A percentile compares a stretch with the other conserved stretches of the same genome.
Evolutionary conservation across 148 eudicot species (phyloP).

Genomic region (Rhododendron mucronatum): DNA sequence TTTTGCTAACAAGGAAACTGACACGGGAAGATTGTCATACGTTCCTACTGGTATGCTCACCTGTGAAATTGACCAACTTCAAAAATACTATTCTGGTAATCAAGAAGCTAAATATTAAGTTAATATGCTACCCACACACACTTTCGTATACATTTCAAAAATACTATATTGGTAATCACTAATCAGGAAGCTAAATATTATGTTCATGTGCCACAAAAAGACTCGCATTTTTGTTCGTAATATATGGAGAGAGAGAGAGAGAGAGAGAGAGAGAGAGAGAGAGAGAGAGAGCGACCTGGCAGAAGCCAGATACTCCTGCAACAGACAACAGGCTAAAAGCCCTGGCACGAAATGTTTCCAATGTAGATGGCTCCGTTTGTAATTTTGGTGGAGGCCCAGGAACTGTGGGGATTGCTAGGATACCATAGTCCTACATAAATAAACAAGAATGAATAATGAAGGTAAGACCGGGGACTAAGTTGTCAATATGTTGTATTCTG

Average conservation of each 20-base stretch:
- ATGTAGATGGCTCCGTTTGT: slow-evolving; percentile 46
- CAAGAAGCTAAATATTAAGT: neutral
- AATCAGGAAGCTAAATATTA: neutral
- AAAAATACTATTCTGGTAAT: too few relatives aligned
- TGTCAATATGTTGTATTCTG: neutral
- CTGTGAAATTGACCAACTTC: slow-evolving; percentile 31
- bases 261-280: slow-evolving; percentile 19
- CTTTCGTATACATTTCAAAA: neutral
- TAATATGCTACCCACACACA: neutral
- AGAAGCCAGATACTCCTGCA: slow-evolving; percentile 83
- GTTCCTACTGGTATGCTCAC: slow-evolving; percentile 77
- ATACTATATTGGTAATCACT: neutral
- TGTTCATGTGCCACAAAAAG: neutral
- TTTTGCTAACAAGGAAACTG: slow-evolving; percentile 70
- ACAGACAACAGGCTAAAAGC: slow-evolving; percentile 81
- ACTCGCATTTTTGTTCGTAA: too few relatives aligned
- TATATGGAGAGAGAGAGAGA: slow-evolving; percentile 1
- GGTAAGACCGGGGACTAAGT: neutral
- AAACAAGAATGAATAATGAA: neutral
- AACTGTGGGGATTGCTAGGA: slow-evolving; percentile 79
- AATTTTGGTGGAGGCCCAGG: slow-evolving; percentile 87
- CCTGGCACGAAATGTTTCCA: slow-evolving; percentile 64
- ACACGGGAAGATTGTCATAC: slow-evolving; percentile 64
- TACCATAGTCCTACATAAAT: slow-evolving; percentile 49
- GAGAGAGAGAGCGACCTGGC: slow-evolving; percentile 57